These are phyloP conservation scores for Trichoderma reesei DNA, from an alignment of 495 filamentous ascomycete species.

Conservation along the genomic window DNA sequence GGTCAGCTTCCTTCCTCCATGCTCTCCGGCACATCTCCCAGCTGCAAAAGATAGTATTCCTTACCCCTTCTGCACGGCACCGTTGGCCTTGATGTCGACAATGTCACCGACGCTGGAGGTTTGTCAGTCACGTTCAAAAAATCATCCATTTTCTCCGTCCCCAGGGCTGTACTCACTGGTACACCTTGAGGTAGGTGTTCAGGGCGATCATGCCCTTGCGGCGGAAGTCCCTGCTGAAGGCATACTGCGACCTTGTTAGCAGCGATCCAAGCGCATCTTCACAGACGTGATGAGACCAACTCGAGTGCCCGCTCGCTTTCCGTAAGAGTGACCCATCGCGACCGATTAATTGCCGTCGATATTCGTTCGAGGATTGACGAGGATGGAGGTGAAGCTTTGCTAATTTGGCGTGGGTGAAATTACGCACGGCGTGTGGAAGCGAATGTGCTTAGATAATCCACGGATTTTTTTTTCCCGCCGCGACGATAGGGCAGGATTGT, in stretches of 20 bases:
- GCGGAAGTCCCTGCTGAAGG: constrained; percentile 89
- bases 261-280: constrained; percentile 15
- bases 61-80: constrained; percentile 96
- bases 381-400: constrained; percentile 20
- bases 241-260: constrained; percentile 52
- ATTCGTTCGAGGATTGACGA: constrained; percentile 15
- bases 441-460: constrained; percentile 26
- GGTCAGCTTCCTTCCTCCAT: constrained; percentile 18
- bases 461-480: constrained; percentile 22
- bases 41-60: constrained; percentile 16
- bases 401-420: constrained; percentile 25
- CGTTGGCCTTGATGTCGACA: constrained; percentile 93
- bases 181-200: constrained; percentile 84
- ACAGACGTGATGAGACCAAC: constrained; percentile 35
- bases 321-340: constrained; percentile 90
- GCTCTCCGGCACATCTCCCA: constrained; percentile 8
- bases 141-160: not conserved
- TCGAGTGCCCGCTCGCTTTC: constrained; percentile 90
- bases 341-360: constrained; percentile 26
- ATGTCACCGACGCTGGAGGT: constrained; percentile 80
- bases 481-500: constrained; percentile 16
- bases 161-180: constrained; percentile 50
- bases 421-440: constrained; percentile 12
- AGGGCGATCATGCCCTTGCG: constrained; percentile 83
- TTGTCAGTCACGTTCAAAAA: constrained; percentile 22